These are phyloP conservation scores for Brasilioporus rufonigricans DNA, from an alignment of 768 basidiomycete species.

Conservation along the genomic window DNA sequence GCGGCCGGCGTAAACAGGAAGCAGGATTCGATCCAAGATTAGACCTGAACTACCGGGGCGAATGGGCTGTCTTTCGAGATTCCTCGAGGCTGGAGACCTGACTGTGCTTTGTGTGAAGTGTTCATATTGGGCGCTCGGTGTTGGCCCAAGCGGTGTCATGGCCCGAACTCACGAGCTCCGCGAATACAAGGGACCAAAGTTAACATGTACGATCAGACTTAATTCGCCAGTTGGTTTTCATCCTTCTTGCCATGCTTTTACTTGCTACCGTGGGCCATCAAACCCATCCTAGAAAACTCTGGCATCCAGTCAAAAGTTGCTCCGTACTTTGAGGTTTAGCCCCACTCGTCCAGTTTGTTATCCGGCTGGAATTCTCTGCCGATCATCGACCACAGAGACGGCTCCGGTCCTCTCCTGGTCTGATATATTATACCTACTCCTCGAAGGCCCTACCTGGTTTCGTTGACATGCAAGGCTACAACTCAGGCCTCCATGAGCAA, in stretches of 20 bases:
- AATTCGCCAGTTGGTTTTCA: slow-evolving; percentile 27
- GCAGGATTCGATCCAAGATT: slow-evolving; percentile 32
- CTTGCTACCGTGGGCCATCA: slow-evolving; percentile 28
- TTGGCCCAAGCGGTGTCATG: slow-evolving; percentile 30
- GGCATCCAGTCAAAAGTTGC: slow-evolving; percentile 15
- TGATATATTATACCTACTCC: slow-evolving; percentile 4
- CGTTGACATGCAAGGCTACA: slow-evolving; percentile 30
- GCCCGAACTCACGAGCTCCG: slow-evolving; percentile 31
- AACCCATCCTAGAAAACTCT: slow-evolving; percentile 25
- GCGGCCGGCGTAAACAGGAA: slow-evolving; percentile 42
- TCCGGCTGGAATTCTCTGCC: slow-evolving; percentile 20
- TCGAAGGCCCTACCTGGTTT: slow-evolving; percentile 5
- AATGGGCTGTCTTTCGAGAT: slow-evolving; percentile 40
- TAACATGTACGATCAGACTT: slow-evolving; percentile 31
- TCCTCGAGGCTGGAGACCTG: slow-evolving; percentile 44
- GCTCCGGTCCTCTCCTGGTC: slow-evolving; percentile 4
- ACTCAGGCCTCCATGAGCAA: slow-evolving; percentile 18
- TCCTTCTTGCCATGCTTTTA: slow-evolving; percentile 34
- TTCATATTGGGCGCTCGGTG: slow-evolving; percentile 31
- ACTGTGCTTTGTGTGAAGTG: slow-evolving; percentile 27
- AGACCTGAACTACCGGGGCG: slow-evolving; percentile 23
- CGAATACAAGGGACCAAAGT: slow-evolving; percentile 29
- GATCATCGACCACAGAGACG: slow-evolving; percentile 27
- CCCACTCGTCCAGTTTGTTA: slow-evolving; percentile 28
- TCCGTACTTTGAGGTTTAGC: slow-evolving; percentile 16